phyloP scores from a whole-genome alignment of 169 alveolate species.

The Eimeria acervulina region DNA sequence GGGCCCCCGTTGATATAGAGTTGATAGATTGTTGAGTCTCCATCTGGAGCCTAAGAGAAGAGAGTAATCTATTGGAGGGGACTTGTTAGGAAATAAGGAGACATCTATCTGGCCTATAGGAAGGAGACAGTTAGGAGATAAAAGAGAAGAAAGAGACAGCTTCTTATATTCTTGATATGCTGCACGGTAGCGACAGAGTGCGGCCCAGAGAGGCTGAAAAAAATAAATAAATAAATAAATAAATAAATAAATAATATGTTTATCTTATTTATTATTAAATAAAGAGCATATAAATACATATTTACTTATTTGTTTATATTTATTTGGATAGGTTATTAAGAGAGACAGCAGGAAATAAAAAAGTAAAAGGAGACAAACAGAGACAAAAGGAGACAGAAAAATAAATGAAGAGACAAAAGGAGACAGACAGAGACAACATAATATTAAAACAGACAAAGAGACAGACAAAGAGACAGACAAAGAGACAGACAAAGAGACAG shows the following conservation, averaged over 20 bases:
- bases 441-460: background rate
- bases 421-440: too few relatives aligned
- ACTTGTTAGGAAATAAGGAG: background rate
- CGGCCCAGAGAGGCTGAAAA: background rate
- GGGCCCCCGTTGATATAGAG: too few relatives aligned
- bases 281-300: too few relatives aligned
- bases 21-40: background rate
- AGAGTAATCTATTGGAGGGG: background rate
- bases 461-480: too few relatives aligned
- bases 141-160: background rate
- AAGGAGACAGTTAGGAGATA: background rate
- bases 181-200: background rate
- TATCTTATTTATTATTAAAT: too few relatives aligned
- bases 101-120: background rate
- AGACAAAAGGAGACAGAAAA: background rate
- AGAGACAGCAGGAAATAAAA: slow-evolving; percentile 73
- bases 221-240: too few relatives aligned
- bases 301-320: too few relatives aligned
- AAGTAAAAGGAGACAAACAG: background rate
- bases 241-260: too few relatives aligned
- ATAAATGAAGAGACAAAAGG: background rate
- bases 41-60: background rate
- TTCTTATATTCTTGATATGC: background rate
- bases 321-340: too few relatives aligned
- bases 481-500: too few relatives aligned